Percentiles rank a stretch among this genome's conserved stretches.
Conservation (phyloP, 2,329 filamentous ascomycete genomes). For the Raffaelea ambrosiae region DNA sequence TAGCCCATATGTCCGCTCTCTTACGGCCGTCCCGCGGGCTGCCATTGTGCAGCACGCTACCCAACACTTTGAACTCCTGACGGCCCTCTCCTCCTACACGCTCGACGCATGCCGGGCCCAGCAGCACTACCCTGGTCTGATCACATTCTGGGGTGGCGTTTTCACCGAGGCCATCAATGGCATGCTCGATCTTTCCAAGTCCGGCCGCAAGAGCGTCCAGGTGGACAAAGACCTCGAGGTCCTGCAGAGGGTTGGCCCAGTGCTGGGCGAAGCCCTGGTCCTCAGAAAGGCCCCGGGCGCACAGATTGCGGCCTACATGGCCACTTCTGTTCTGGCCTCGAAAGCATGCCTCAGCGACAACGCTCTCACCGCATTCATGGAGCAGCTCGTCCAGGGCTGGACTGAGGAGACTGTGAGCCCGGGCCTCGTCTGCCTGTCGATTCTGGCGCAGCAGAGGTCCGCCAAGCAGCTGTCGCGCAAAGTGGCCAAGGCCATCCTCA, state of each 20-base stretch:
- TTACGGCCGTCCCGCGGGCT: conserved; percentile 68
- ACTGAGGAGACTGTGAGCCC: conserved; percentile 62
- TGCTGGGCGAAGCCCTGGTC: conserved; percentile 69
- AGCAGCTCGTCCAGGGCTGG: conserved; percentile 74
- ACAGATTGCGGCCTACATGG: conserved; percentile 85
- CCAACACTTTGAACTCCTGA: conserved; percentile 68
- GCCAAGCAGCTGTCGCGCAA: conserved; percentile 60
- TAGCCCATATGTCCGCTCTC: conserved; percentile 72
- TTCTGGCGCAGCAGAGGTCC: conserved; percentile 72
- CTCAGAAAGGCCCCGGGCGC: conserved; percentile 70
- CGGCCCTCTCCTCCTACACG: conserved; percentile 69
- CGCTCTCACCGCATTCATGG: conserved; percentile 80
- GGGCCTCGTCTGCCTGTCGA: conserved; percentile 70
- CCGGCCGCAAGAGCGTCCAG: conserved; percentile 68
- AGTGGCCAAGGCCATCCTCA: conserved; percentile 61
- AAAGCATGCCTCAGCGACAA: conserved; percentile 73
- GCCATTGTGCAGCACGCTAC: conserved; percentile 77
- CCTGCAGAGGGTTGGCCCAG: conserved; percentile 54
- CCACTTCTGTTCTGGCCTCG: conserved; percentile 74
- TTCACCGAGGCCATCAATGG: conserved; percentile 77
- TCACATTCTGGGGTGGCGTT: conserved; percentile 87
- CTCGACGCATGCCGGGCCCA: conserved; percentile 62
- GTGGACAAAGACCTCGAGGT: conserved; percentile 74
- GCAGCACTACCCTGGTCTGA: conserved; percentile 66
- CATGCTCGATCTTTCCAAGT: conserved; percentile 69